Percentiles rank a stretch among this genome's conserved stretches.
These are phyloP conservation scores for Pythium grandisporangium DNA, from an alignment of 352 stramenopile species.

Conservation along the genomic window DNA sequence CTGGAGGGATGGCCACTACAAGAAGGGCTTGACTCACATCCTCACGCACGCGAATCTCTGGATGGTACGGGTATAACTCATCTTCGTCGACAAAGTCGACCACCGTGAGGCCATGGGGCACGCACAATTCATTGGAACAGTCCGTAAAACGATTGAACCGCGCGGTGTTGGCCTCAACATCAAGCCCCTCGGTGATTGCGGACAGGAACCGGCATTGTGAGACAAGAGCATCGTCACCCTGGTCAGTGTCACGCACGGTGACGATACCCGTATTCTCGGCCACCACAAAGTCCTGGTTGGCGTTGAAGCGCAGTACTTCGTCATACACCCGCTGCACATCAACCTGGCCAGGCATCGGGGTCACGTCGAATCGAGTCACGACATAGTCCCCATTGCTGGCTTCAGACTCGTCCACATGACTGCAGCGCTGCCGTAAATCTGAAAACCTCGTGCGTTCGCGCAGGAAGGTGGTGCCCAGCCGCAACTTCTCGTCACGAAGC, in stretches of 20 bases:
- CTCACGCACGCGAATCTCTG: slow-evolving; percentile 13
- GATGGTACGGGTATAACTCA: slow-evolving; percentile 18
- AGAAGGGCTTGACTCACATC: too few species aligned
- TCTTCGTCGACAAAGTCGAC: slow-evolving; percentile 28
- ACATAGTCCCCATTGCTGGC: slow-evolving; percentile 21
- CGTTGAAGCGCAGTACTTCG: slow-evolving; percentile 19
- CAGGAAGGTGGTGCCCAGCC: slow-evolving; percentile 16
- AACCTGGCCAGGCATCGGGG: slow-evolving; percentile 15
- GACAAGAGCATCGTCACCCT: not conserved
- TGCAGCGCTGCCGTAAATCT: slow-evolving; percentile 18
- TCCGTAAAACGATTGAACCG: not conserved
- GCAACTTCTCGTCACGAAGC: slow-evolving; percentile 13
- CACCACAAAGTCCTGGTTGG: slow-evolving; percentile 39
- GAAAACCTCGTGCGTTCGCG: slow-evolving; percentile 15
- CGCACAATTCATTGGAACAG: not conserved
- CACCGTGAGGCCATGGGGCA: slow-evolving; percentile 15
- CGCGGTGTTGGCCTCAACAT: slow-evolving; percentile 2
- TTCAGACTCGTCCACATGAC: slow-evolving; percentile 25
- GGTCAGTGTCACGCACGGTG: slow-evolving; percentile 32
- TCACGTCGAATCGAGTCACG: slow-evolving; percentile 20
- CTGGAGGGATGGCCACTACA: too few species aligned
- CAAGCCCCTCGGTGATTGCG: not conserved
- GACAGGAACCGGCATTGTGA: not conserved
- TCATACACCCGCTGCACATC: slow-evolving; percentile 29
- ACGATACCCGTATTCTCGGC: slow-evolving; percentile 32